Percentiles rank a stretch among this genome's conserved stretches.
These are phyloP conservation scores for Choanephora cucurbitarum DNA, from an alignment of 371 early-diverging fungal genomes.

Conservation along the genomic window DNA sequence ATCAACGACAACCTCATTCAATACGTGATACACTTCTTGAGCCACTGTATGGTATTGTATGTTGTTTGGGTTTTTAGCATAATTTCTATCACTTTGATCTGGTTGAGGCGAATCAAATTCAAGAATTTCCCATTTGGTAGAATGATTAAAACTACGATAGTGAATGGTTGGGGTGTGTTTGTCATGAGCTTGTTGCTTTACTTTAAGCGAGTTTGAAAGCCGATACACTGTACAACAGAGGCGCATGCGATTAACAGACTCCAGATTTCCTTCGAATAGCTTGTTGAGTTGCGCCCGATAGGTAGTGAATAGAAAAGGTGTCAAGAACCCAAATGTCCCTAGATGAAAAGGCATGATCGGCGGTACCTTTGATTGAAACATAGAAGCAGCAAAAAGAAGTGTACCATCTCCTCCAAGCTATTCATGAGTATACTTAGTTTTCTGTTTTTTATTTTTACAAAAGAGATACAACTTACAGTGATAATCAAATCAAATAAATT, in stretches of 20 bases:
- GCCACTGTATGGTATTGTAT: neutral
- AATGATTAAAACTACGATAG: neutral
- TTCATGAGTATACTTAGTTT: neutral
- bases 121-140: neutral
- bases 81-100: no score
- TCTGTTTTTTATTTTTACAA: neutral
- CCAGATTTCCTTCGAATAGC: conserved; percentile 57
- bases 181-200: no score
- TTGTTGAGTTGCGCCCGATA: conserved; percentile 55
- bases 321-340: conserved; percentile 90
- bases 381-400: conserved; percentile 81
- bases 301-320: conserved; percentile 73
- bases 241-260: conserved; percentile 82
- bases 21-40: conserved; percentile 44
- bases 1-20: conserved; percentile 85
- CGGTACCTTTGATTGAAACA: conserved; percentile 88
- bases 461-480: conserved; percentile 48
- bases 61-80: neutral
- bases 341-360: conserved; percentile 89
- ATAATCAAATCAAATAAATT: conserved; percentile 75
- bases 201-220: neutral
- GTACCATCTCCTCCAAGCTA: conserved; percentile 90
- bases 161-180: conserved; percentile 30
- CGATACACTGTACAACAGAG: conserved; percentile 80
- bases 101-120: no score